phyloP scores from a whole-genome alignment of 192 early-diverging fungal genomes.

The Pilaira anomala region DNA sequence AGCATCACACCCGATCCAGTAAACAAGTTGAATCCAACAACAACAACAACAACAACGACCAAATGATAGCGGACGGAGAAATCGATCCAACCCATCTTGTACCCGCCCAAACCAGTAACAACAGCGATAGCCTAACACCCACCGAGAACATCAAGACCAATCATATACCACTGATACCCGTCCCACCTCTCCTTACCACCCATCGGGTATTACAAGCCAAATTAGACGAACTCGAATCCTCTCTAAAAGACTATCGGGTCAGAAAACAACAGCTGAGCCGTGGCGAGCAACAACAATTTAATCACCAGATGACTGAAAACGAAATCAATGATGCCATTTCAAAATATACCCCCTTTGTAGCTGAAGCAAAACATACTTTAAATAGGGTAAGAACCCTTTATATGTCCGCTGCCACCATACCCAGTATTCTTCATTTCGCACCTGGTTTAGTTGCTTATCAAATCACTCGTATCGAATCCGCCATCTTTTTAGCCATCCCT shows the following conservation, averaged over 20 bases:
- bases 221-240: conserved; percentile 35
- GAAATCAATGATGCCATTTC: conserved; percentile 41
- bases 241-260: conserved; percentile 33
- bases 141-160: conserved; percentile 35
- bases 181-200: conserved; percentile 46
- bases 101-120: conserved; percentile 42
- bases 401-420: conserved; percentile 42
- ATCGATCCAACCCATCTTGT: conserved; percentile 51
- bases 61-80: conserved; percentile 4
- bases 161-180: conserved; percentile 51
- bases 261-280: conserved; percentile 15
- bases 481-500: conserved; percentile 57
- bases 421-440: conserved; percentile 51
- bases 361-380: conserved; percentile 44
- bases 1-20: conserved; percentile 2
- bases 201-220: conserved; percentile 47
- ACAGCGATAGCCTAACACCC: conserved; percentile 42
- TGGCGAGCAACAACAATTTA: not conserved
- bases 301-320: conserved; percentile 17
- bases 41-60: not conserved
- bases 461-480: conserved; percentile 61
- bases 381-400: conserved; percentile 43
- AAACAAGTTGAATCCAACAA: not conserved
- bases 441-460: conserved; percentile 61
- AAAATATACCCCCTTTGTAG: conserved; percentile 42